These are phyloP conservation scores for Leishmania turanica DNA, from an alignment of 208 protist genomes.

Conservation along the genomic window DNA sequence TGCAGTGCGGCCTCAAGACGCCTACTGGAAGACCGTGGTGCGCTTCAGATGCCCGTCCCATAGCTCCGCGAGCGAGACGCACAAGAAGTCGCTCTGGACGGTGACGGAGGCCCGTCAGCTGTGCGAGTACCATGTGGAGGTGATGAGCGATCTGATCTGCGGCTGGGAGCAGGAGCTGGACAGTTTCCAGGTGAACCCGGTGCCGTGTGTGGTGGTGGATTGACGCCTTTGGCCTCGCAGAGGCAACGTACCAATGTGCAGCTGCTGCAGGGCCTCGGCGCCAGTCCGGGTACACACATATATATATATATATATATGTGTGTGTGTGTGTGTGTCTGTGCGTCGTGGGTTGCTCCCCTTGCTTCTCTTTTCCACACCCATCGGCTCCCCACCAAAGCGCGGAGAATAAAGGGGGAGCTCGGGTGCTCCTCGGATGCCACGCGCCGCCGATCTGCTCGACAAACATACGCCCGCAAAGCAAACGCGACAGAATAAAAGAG, in stretches of 20 bases:
- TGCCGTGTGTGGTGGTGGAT: constrained; percentile 71
- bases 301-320: neutral
- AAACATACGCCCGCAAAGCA: too few species aligned
- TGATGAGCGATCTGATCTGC: constrained; percentile 64
- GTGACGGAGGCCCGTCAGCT: constrained; percentile 68
- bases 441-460: neutral
- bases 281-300: neutral
- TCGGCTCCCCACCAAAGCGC: neutral
- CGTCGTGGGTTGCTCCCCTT: neutral
- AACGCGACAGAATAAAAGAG: neutral
- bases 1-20: constrained; percentile 19
- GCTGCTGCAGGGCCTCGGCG: neutral
- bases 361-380: neutral
- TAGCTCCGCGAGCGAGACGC: neutral
- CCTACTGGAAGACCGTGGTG: constrained; percentile 72
- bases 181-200: constrained; percentile 68
- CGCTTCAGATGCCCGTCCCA: constrained; percentile 52
- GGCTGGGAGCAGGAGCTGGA: constrained; percentile 74
- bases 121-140: constrained; percentile 65
- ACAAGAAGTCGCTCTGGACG: constrained; percentile 41
- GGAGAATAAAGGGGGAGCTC: neutral
- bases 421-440: neutral
- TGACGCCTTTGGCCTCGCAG: neutral
- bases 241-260: neutral
- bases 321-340: neutral